A percentile compares a stretch with the other conserved stretches of the same genome.
These are phyloP conservation scores for Wickerhamiella sergipiensis DNA, from an alignment of 805 yeast genomes.

Conservation along the genomic window DNA sequence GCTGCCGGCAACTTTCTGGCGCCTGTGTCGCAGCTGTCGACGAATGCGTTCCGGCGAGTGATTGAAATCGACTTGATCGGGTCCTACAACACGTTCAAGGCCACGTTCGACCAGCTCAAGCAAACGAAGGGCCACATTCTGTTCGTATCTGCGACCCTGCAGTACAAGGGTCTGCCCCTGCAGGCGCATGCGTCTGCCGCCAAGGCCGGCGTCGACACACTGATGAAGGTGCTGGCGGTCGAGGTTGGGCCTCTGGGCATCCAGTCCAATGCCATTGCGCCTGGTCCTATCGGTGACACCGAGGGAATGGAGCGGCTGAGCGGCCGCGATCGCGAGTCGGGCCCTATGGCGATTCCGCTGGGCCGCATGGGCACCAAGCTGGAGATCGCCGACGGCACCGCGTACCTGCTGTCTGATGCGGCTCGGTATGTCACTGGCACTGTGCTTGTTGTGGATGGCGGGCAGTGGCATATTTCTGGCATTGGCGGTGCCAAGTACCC, in stretches of 20 bases:
- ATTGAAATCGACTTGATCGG: slow-evolving; percentile 77
- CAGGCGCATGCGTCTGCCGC: slow-evolving; percentile 88
- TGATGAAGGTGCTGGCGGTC: slow-evolving; percentile 68
- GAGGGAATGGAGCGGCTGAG: slow-evolving; percentile 65
- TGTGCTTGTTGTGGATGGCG: slow-evolving; percentile 75
- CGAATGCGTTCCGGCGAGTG: slow-evolving; percentile 81
- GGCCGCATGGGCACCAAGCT: slow-evolving; percentile 39
- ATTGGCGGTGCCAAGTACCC: slow-evolving; percentile 22
- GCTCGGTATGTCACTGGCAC: slow-evolving; percentile 67
- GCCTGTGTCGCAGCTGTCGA: slow-evolving; percentile 60
- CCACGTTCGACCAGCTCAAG: slow-evolving; percentile 49
- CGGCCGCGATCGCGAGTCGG: slow-evolving; percentile 27
- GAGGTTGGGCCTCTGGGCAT: slow-evolving; percentile 84
- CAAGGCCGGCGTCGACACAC: slow-evolving; percentile 85
- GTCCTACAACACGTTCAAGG: slow-evolving; percentile 80
- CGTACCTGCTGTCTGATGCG: slow-evolving; percentile 68
- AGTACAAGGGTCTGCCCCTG: slow-evolving; percentile 75
- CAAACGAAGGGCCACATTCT: slow-evolving; percentile 56
- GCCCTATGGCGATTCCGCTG: slow-evolving; percentile 35
- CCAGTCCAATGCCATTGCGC: slow-evolving; percentile 71
- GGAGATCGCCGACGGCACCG: slow-evolving; percentile 84
- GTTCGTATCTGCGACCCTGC: slow-evolving; percentile 78
- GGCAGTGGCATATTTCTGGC: slow-evolving; percentile 38
- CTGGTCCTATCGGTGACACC: slow-evolving; percentile 75
- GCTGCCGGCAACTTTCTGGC: slow-evolving; percentile 88